Evolutionary conservation across 1,139 yeast species (phyloP).

Genomic region (Hansenula lynferdii): DNA sequence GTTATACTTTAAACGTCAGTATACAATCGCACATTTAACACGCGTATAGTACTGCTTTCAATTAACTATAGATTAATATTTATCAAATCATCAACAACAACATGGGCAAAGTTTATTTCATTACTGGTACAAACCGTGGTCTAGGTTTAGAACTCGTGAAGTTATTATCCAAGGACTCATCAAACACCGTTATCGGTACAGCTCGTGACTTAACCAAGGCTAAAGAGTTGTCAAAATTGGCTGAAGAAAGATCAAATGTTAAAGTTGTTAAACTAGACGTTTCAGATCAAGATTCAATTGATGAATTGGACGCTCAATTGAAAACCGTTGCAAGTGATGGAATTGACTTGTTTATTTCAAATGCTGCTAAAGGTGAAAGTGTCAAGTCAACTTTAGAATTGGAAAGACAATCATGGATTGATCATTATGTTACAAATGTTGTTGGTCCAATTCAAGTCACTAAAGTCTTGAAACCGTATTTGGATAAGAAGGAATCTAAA

Average conservation of each 20-base stretch:
- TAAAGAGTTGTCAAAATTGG: constrained; percentile 1
- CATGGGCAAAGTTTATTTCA: constrained; percentile 5
- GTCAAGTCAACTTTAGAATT: constrained; percentile 3
- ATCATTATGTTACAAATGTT: not conserved
- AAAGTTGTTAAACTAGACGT: constrained; percentile 9
- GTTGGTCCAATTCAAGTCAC: not conserved
- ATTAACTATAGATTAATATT: too few species aligned
- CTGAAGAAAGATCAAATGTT: constrained; percentile 3
- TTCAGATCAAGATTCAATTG: constrained; percentile 7
- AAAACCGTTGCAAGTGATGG: constrained; percentile 4
- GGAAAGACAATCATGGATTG: not conserved
- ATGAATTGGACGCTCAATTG: constrained; percentile 1
- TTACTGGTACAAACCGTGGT: constrained; percentile 15
- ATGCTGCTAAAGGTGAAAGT: constrained; percentile 3
- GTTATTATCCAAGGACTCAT: constrained; percentile 1
- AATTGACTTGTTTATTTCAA: constrained; percentile 10
- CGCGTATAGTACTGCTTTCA: too few species aligned
- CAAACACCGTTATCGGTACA: constrained; percentile 6
- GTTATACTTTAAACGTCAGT: too few species aligned
- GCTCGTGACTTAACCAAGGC: constrained; percentile 7
- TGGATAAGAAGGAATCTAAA: not conserved
- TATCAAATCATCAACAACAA: too few species aligned
- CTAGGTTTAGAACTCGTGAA: constrained; percentile 11
- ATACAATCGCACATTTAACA: too few species aligned
- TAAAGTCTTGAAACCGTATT: not conserved